A percentile compares a stretch with the other conserved stretches of the same genome.
Evolutionary conservation across 2,329 filamentous ascomycete genomes (phyloP).

Genomic region (Nemania bipapillata): DNA sequence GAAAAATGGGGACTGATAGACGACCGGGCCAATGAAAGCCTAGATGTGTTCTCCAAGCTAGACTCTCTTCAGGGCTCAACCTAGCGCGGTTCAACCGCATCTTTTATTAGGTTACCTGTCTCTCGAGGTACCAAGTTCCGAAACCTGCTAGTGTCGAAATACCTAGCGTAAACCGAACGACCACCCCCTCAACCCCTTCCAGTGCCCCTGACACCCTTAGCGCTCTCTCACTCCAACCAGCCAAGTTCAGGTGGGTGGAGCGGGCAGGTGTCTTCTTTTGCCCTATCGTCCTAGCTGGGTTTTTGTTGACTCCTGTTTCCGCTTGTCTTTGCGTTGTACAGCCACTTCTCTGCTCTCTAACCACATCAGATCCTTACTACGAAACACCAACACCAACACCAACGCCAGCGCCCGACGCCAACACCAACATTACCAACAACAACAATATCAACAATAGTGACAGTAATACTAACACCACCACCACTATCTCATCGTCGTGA

Average conservation of each 20-base stretch:
- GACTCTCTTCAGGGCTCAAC: conserved; percentile 13
- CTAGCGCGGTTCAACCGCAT: conserved; percentile 19
- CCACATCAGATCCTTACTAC: conserved; percentile 29
- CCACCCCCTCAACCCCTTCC: conserved; percentile 10
- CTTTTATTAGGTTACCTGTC: conserved; percentile 21
- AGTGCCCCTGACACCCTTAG: conserved; percentile 19
- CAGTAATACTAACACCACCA: background rate
- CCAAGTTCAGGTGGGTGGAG: conserved; percentile 1
- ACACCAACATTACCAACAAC: background rate
- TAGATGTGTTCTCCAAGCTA: background rate
- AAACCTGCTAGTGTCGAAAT: conserved; percentile 33
- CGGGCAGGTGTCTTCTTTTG: background rate
- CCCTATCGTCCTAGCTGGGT: background rate
- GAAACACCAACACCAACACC: conserved; percentile 1
- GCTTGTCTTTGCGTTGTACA: conserved; percentile 21
- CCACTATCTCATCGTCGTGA: background rate
- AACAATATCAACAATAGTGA: background rate
- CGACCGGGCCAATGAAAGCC: conserved; percentile 2
- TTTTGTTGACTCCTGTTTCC: conserved; percentile 14
- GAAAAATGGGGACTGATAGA: conserved; percentile 8
- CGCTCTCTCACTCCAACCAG: conserved; percentile 15
- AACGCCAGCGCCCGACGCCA: background rate
- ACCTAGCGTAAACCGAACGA: conserved; percentile 8
- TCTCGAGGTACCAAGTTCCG: conserved; percentile 33
- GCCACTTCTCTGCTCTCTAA: conserved; percentile 27